These are phyloP conservation scores for Geranium rotundifolium DNA, from an alignment of 345 rosid species.

Conservation along the genomic window DNA sequence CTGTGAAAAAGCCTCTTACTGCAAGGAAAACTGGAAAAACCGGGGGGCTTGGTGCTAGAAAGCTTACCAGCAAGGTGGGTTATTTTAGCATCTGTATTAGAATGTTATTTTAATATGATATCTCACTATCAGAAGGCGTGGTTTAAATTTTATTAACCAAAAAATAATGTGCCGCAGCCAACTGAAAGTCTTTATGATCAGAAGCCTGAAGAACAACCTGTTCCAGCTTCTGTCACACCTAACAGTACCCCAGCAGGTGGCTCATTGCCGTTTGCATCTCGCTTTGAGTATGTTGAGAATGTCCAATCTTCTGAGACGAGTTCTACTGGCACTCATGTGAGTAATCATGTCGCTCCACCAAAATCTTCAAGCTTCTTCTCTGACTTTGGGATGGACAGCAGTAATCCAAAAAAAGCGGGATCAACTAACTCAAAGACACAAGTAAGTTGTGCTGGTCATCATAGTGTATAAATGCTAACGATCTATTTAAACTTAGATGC, in stretches of 20 bases:
- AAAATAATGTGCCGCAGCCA: slow-evolving; percentile 36
- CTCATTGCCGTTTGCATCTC: slow-evolving; percentile 56
- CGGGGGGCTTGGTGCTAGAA: slow-evolving; percentile 87
- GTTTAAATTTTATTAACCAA: background rate
- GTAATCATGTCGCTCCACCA: slow-evolving; percentile 89
- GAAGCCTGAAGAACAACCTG: slow-evolving; percentile 83
- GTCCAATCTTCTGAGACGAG: slow-evolving; percentile 40
- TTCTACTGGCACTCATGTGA: slow-evolving; percentile 52
- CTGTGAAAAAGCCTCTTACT: slow-evolving; percentile 81
- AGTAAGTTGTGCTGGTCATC: slow-evolving; percentile 20
- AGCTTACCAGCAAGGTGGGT: slow-evolving; percentile 68
- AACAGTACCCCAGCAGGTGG: slow-evolving; percentile 34
- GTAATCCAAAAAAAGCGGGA: slow-evolving; percentile 52
- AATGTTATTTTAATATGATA: background rate
- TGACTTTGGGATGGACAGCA: slow-evolving; percentile 83
- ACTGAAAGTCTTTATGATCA: slow-evolving; percentile 87
- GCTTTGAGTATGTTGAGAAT: slow-evolving; percentile 80
- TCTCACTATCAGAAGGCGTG: slow-evolving; percentile 2
- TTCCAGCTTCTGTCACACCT: slow-evolving; percentile 45
- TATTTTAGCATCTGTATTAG: background rate
- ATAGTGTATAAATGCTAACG: background rate
- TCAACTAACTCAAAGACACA: slow-evolving; percentile 56
- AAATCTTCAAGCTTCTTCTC: slow-evolving; percentile 80
- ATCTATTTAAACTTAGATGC: no score
- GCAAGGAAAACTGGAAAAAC: slow-evolving; percentile 63